A percentile compares a stretch with the other conserved stretches of the same genome.
Evolutionary conservation across 2,329 filamentous ascomycete genomes (phyloP).

Genomic region (Didymella arachidicola): DNA sequence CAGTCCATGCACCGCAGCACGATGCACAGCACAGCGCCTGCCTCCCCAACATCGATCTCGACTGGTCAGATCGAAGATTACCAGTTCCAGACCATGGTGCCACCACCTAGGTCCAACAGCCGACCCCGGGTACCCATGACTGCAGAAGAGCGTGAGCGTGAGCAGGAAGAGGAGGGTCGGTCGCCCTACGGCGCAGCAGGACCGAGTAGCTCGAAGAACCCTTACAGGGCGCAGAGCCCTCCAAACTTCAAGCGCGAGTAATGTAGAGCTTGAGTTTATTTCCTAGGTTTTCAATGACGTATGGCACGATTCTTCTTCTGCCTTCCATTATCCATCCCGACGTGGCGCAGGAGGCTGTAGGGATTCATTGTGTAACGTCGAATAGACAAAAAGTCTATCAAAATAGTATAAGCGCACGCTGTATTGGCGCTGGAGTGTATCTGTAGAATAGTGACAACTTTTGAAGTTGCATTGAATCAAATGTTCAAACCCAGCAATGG

Average conservation of each 20-base stretch:
- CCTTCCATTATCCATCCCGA: not conserved
- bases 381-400: not conserved
- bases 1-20: slow-evolving; percentile 29
- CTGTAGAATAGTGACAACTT: slow-evolving; percentile 4
- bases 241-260: slow-evolving; percentile 17
- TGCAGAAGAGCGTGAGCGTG: slow-evolving; percentile 25
- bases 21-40: slow-evolving; percentile 35
- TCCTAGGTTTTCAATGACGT: slow-evolving; percentile 8
- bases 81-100: slow-evolving; percentile 44
- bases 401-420: slow-evolving; percentile 15
- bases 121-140: slow-evolving; percentile 27
- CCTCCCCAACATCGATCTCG: slow-evolving; percentile 43
- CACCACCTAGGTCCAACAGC: slow-evolving; percentile 37
- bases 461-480: slow-evolving; percentile 1
- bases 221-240: slow-evolving; percentile 23
- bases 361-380: slow-evolving; percentile 12
- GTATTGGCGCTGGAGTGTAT: slow-evolving; percentile 3
- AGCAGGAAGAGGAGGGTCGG: slow-evolving; percentile 30
- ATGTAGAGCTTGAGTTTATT: not conserved
- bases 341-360: slow-evolving; percentile 8
- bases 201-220: slow-evolving; percentile 26
- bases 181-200: slow-evolving; percentile 24
- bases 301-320: slow-evolving; percentile 4
- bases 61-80: slow-evolving; percentile 46
- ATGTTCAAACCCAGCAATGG: not conserved